These are phyloP conservation scores for Fusarium floridanum DNA, from an alignment of 2,329 filamentous ascomycete species.

Conservation along the genomic window DNA sequence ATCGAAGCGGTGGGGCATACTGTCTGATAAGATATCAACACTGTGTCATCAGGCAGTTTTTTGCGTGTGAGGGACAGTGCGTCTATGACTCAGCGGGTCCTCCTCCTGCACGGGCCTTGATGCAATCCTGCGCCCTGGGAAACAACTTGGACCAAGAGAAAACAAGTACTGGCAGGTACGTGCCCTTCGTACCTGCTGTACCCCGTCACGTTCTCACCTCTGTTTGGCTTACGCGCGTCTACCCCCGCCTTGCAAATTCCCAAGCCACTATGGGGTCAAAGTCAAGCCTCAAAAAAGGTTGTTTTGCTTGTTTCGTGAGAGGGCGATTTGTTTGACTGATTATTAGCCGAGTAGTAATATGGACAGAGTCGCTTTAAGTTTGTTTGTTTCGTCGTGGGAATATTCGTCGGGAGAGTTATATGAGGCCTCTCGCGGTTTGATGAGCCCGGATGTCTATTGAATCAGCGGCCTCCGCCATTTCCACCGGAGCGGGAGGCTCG, in stretches of 20 bases:
- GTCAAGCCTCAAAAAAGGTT: conserved; percentile 20
- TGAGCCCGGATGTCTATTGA: not conserved
- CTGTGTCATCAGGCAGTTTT: not conserved
- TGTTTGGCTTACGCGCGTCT: conserved; percentile 25
- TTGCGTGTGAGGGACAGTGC: conserved; percentile 5
- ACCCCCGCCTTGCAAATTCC: conserved; percentile 14
- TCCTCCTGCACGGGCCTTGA: conserved; percentile 12
- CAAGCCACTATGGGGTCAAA: conserved; percentile 37
- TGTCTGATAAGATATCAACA: not conserved
- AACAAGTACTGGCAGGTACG: conserved; percentile 43
- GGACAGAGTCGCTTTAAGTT: not conserved
- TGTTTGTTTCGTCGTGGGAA: not conserved
- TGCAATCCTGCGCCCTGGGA: conserved; percentile 18
- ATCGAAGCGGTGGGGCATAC: conserved; percentile 15
- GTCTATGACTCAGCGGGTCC: not conserved
- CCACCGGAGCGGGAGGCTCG: not conserved
- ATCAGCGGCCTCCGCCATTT: not conserved
- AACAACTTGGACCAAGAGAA: conserved; percentile 25
- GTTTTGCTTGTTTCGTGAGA: conserved; percentile 4
- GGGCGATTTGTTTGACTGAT: not conserved
- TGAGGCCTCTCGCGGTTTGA: not conserved
- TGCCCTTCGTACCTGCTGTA: conserved; percentile 27
- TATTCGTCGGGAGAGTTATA: not conserved
- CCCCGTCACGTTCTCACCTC: conserved; percentile 18
- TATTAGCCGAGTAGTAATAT: not conserved